Base-by-base conservation (phyloP, 176 grass and related monocot genomes). In the Bromus sterilis region DNA sequence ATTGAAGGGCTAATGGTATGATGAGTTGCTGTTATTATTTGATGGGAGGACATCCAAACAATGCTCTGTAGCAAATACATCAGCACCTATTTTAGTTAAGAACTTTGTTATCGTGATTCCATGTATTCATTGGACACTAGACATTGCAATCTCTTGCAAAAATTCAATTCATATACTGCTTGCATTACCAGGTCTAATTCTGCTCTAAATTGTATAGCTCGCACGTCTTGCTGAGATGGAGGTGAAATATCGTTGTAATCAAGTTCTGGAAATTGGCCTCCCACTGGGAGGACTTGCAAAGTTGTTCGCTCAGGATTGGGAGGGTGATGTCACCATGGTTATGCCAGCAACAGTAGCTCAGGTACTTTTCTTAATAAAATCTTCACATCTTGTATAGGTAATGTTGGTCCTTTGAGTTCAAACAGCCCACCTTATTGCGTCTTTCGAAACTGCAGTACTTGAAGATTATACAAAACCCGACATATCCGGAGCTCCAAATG, bases 221-320 rank as follows among this genome's bases (percentile, higher is more conserved):
- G 89, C 96, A 80, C 84, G 80, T 74, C 86, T 98, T 78, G 92
- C 87, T 42, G 95, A 98, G 68, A 95, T 95, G 95, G 95, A 98
- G 66, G 90, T 95, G 49, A 98, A 95, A 48, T 91, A 98, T 84
- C 80, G 95, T 61, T 98, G 92, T 74, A 89, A 98, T 71, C 95
- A 98, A 91, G 79, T 95, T 83, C 86, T 98, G 7, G 88, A 98
- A 71, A 87, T 98, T 42, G 92, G 93, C 41, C 90, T 98, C 74
- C 92, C 92, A 14, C 53, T 98, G 37, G 95, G 95, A 72, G 95
- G 95, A 13, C 66, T 98, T 56, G 95, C 92, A 5, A 98, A 98
- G 33, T 81, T 93, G 59, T 98, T 98, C 72, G 92, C 95, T 76
- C 95, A 98, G 79, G 95, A 98, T 70, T 95, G 93, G 95, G 92